phyloP scores from a whole-genome alignment of 78 protist species.

The Reticulomyxa filosa region DNA sequence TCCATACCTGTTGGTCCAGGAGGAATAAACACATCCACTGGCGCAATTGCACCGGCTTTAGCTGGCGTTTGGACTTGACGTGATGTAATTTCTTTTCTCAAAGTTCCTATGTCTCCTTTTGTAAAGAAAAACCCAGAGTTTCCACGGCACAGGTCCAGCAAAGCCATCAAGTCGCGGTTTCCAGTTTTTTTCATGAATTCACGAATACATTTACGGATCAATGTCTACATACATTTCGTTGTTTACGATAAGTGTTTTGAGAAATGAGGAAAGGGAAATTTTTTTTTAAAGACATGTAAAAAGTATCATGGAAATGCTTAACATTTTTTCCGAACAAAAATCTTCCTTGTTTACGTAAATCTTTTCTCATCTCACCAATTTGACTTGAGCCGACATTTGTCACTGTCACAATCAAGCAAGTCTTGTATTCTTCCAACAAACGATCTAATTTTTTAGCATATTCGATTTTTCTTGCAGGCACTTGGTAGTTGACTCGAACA shows the following conservation, averaged over 20 bases:
- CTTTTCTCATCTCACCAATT: too few species aligned
- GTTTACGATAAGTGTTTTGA: background rate
- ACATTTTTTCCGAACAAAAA: too few species aligned
- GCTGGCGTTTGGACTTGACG: constrained; percentile 81
- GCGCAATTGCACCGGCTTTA: constrained; percentile 82
- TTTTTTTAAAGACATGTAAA: background rate
- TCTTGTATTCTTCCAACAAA: too few species aligned
- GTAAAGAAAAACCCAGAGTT: constrained; percentile 91
- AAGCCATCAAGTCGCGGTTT: constrained; percentile 34
- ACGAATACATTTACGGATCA: constrained; percentile 52
- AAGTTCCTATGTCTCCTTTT: constrained; percentile 46
- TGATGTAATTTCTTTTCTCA: constrained; percentile 28
- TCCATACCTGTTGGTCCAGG: constrained; percentile 88
- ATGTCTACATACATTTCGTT: constrained; percentile 17
- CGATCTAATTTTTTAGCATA: too few species aligned
- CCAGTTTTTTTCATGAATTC: background rate
- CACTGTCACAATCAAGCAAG: too few species aligned
- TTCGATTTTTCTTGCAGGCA: too few species aligned
- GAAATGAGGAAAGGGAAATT: background rate
- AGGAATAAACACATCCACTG: constrained; percentile 65
- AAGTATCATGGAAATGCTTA: background rate
- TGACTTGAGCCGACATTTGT: too few species aligned
- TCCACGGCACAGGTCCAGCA: constrained; percentile 37
- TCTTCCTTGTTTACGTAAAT: too few species aligned
- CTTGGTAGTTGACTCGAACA: too few species aligned